Evolutionary conservation across 2,329 filamentous ascomycete species (phyloP).

Genomic region (Zelopaecilomyces penicillatus): DNA sequence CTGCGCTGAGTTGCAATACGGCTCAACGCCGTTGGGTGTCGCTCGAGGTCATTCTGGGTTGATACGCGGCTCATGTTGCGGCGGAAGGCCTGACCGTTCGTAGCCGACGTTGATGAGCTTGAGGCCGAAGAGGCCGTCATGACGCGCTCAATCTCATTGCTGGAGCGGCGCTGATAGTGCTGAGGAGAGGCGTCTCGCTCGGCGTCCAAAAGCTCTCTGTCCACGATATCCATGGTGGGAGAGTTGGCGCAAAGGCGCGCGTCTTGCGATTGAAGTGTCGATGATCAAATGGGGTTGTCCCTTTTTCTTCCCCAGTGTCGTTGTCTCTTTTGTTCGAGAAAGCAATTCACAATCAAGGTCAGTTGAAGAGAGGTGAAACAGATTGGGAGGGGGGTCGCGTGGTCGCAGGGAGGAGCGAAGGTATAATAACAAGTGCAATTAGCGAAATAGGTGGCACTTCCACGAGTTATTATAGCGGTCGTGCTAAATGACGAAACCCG

Average conservation of each 20-base stretch:
- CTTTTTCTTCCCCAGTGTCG: too few species aligned
- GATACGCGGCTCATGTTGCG: constrained; percentile 51
- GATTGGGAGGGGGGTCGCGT: too few species aligned
- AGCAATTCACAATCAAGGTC: too few species aligned
- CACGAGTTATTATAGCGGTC: too few species aligned
- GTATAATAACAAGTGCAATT: too few species aligned
- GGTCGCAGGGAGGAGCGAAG: too few species aligned
- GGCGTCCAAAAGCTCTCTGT: constrained; percentile 43
- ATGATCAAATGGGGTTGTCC: too few species aligned
- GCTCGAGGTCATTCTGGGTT: constrained; percentile 59
- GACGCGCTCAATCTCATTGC: constrained; percentile 53
- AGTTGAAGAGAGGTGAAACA: too few species aligned
- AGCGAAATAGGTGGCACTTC: too few species aligned
- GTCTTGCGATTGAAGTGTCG: too few species aligned
- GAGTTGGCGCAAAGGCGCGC: neutral
- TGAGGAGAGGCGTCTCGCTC: constrained; percentile 46
- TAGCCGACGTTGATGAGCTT: constrained; percentile 39
- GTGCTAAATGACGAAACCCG: too few species aligned
- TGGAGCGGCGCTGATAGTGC: constrained; percentile 31
- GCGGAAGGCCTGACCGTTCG: constrained; percentile 23
- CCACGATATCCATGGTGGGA: constrained; percentile 34
- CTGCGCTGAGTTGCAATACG: constrained; percentile 63
- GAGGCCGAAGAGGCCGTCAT: constrained; percentile 43
- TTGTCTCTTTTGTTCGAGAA: too few species aligned
- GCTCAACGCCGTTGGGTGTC: constrained; percentile 59